phyloP scores from a whole-genome alignment of 2,329 filamentous ascomycete species.

The Penicillium carneum region DNA sequence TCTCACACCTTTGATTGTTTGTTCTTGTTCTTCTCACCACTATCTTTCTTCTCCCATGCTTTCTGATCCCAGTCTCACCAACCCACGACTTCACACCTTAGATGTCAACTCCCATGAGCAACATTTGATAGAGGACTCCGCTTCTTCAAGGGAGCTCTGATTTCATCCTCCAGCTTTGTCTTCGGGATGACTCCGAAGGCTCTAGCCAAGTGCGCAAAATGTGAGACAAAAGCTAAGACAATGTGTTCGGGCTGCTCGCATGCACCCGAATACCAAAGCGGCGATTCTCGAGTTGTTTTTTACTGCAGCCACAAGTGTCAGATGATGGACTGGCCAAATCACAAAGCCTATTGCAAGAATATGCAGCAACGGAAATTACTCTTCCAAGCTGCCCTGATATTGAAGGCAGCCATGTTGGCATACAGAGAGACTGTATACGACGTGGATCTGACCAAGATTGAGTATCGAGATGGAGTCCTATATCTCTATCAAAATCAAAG shows the following conservation, averaged over 20 bases:
- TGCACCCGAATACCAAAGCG: neutral
- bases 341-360: neutral
- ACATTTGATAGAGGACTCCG: neutral
- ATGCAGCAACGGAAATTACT: conserved; percentile 5
- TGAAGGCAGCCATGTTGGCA: conserved; percentile 1
- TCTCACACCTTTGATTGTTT: neutral
- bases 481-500: conserved; percentile 6
- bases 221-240: neutral
- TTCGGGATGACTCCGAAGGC: neutral
- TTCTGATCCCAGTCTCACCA: neutral
- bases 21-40: neutral
- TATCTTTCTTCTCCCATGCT: neutral
- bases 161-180: neutral
- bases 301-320: neutral
- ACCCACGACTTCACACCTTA: neutral
- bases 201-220: neutral
- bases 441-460: neutral
- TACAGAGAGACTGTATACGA: conserved; percentile 8
- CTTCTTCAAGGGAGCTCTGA: neutral
- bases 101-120: neutral
- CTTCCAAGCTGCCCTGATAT: neutral
- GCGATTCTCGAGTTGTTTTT: neutral
- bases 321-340: neutral
- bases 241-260: neutral
- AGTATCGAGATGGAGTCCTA: neutral